A percentile compares a stretch with the other conserved stretches of the same genome.
phyloP scores from a whole-genome alignment of 2,329 filamentous ascomycete species.

The Hymenoscyphus linearis region DNA sequence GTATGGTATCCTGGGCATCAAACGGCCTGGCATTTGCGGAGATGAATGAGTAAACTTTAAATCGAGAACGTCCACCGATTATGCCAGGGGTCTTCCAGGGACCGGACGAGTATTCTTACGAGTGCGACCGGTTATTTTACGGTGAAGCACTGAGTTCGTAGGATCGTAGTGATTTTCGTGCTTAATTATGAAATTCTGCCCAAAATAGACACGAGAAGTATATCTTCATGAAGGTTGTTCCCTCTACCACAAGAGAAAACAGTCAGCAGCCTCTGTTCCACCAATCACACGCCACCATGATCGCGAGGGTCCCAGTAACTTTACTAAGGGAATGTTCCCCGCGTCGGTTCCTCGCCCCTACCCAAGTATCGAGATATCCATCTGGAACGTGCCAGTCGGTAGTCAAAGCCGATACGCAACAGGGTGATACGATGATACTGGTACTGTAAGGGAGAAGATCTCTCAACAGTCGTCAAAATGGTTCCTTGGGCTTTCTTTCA shows the following conservation, averaged over 20 bases:
- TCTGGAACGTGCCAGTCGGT: no score
- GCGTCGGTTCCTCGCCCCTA: no score
- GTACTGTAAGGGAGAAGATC: no score
- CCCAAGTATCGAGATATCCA: no score
- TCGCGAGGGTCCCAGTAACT: no score
- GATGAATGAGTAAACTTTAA: not conserved
- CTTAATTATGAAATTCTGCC: not conserved
- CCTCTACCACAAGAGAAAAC: not conserved
- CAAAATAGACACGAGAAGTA: not conserved
- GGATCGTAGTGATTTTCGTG: not conserved
- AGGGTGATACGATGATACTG: no score
- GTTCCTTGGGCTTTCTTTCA: no score
- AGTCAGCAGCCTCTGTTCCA: not conserved
- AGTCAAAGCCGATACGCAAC: no score
- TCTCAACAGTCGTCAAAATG: no score
- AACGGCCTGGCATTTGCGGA: not conserved
- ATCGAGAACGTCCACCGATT: not conserved
- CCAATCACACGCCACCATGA: no score
- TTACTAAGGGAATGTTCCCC: no score
- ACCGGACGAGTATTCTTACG: not conserved
- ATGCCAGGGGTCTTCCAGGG: not conserved
- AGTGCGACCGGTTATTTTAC: not conserved
- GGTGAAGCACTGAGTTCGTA: not conserved
- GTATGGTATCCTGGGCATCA: not conserved
- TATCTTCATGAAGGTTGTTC: not conserved